phyloP scores from a whole-genome alignment of 2,329 filamentous ascomycete genomes.

The Pyrenophora tritici-repentis region DNA sequence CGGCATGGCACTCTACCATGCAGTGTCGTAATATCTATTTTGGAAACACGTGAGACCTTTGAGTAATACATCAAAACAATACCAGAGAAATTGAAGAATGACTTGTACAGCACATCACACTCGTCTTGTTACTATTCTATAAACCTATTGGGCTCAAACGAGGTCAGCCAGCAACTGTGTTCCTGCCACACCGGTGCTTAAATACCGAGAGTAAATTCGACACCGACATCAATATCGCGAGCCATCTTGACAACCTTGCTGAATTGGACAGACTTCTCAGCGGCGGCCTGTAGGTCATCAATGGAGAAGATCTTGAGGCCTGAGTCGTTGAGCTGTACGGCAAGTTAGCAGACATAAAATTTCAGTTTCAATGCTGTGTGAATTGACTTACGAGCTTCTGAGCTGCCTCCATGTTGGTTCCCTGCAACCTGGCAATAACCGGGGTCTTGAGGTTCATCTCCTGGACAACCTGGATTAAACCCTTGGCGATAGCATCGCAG shows the following conservation, averaged over 20 bases:
- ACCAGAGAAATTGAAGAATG: too few species aligned
- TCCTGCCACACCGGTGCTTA: conserved; percentile 52
- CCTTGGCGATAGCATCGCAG: conserved; percentile 95
- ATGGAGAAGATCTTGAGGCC: conserved; percentile 99
- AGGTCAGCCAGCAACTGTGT: conserved; percentile 12
- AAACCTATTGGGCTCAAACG: conserved; percentile 2
- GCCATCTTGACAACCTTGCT: conserved; percentile 99
- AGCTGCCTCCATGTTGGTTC: conserved; percentile 96
- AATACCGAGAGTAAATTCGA: conserved; percentile 71
- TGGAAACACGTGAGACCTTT: too few species aligned
- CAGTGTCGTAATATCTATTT: too few species aligned
- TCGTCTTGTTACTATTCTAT: not conserved
- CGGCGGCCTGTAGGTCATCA: conserved; percentile 94
- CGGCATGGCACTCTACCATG: too few species aligned
- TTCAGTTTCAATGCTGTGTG: not conserved
- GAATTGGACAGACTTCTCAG: conserved; percentile 98
- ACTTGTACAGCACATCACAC: too few species aligned
- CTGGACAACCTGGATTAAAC: conserved; percentile 92
- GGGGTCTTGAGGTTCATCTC: conserved; percentile 94
- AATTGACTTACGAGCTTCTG: conserved; percentile 68
- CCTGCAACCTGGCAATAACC: conserved; percentile 95
- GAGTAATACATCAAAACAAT: too few species aligned
- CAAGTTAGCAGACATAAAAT: conserved; percentile 9
- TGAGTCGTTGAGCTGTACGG: conserved; percentile 80
- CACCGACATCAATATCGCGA: conserved; percentile 94